phyloP scores from a whole-genome alignment of 495 filamentous ascomycete species.

The Penicillium alfredii region DNA sequence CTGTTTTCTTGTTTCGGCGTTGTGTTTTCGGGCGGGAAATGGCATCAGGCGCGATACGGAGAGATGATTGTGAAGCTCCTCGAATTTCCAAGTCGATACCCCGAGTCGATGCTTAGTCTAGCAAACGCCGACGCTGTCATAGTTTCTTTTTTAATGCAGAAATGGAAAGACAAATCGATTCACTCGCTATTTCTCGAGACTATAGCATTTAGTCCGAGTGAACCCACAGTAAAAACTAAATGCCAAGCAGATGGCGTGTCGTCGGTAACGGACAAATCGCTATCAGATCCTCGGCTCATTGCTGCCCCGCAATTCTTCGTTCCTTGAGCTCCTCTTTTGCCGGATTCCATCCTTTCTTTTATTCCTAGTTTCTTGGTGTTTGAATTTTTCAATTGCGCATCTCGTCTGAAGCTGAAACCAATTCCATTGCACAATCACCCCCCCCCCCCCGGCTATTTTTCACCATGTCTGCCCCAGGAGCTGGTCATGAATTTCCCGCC shows the following conservation, averaged over 20 bases:
- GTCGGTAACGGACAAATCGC: constrained; percentile 18
- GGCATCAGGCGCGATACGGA: constrained; percentile 46
- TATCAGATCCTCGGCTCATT: constrained; percentile 30
- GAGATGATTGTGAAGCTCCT: constrained; percentile 46
- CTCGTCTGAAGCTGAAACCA: no score
- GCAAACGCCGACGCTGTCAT: constrained; percentile 36
- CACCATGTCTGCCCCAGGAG: constrained; percentile 57
- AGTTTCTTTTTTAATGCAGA: constrained; percentile 2
- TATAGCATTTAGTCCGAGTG: background rate
- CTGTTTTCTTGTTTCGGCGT: constrained; percentile 31
- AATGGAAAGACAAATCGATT: no score
- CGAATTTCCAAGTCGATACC: constrained; percentile 47
- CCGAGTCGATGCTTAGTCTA: constrained; percentile 50
- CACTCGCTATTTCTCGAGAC: no score
- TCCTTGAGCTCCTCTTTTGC: constrained; percentile 1
- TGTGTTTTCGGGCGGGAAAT: constrained; percentile 36
- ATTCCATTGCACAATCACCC: constrained; percentile 1
- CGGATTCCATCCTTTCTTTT: background rate
- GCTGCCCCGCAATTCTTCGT: constrained; percentile 21
- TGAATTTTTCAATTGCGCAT: no score
- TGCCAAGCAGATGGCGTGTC: constrained; percentile 10
- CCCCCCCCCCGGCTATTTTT: no score
- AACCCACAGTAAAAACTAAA: background rate
- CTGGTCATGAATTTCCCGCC: constrained; percentile 70
- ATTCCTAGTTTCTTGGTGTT: background rate